Evolutionary conservation across 768 basidiomycete species (phyloP).

Genomic region (Termitomyces heimii): DNA sequence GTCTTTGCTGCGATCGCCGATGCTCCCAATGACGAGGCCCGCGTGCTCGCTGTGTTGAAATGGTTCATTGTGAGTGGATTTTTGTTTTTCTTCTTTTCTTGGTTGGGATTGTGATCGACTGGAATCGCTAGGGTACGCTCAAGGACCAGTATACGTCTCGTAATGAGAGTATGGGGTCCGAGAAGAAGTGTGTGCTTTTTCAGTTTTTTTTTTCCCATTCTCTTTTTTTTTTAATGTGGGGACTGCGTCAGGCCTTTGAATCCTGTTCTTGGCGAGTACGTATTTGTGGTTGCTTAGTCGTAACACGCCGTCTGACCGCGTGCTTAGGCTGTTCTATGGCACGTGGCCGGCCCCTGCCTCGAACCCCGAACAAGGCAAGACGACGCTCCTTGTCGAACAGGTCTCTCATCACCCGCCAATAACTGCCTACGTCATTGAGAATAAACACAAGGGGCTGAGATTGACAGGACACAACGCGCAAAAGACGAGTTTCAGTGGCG

Average conservation of each 20-base stretch:
- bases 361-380: conserved; percentile 63
- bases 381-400: conserved; percentile 84
- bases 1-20: conserved; percentile 84
- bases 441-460: conserved; percentile 66
- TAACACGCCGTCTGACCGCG: background rate
- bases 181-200: conserved; percentile 75
- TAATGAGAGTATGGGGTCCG: conserved; percentile 93
- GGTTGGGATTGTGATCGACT: no score
- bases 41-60: conserved; percentile 74
- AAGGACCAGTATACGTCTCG: conserved; percentile 94
- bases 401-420: conserved; percentile 95
- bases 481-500: conserved; percentile 89
- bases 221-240: background rate
- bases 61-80: conserved; percentile 97
- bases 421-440: conserved; percentile 84
- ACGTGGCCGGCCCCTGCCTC: conserved; percentile 60
- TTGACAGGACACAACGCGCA: conserved; percentile 89
- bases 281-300: conserved; percentile 6
- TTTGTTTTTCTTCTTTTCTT: no score
- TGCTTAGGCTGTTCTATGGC: conserved; percentile 75
- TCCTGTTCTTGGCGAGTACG: conserved; percentile 89
- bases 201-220: background rate
- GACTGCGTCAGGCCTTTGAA: conserved; percentile 70
- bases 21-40: conserved; percentile 65
- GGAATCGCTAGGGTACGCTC: conserved; percentile 82